These are phyloP conservation scores for Paraurostyla sp. DNA, from an alignment of 73 alveolate species.

Conservation along the genomic window DNA sequence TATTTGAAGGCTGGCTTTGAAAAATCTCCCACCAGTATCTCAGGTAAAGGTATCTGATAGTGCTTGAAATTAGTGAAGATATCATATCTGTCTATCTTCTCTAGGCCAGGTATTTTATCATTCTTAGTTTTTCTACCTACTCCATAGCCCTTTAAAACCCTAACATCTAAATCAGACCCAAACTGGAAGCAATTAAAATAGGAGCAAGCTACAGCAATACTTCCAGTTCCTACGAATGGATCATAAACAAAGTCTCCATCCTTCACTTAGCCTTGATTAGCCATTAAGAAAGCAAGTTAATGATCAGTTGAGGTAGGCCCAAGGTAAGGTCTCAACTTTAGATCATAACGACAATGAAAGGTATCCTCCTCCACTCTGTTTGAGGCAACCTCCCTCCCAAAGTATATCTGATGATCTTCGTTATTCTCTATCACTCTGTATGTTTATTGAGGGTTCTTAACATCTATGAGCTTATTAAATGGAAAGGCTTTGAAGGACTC, in stretches of 20 bases:
- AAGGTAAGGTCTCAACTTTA: slow-evolving; percentile 92
- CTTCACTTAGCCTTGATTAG: slow-evolving; percentile 93
- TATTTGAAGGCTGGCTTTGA: slow-evolving; percentile 47
- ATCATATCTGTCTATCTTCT: slow-evolving; percentile 76
- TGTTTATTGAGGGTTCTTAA: slow-evolving; percentile 89
- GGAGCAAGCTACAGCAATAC: slow-evolving; percentile 94
- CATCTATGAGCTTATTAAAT: slow-evolving; percentile 82
- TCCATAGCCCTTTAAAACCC: slow-evolving; percentile 98
- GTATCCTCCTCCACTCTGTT: slow-evolving; percentile 80
- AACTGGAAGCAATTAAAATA: slow-evolving; percentile 89
- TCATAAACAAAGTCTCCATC: slow-evolving; percentile 94
- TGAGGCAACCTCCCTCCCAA: slow-evolving; percentile 92
- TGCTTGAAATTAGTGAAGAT: slow-evolving; percentile 89
- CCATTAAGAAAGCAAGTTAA: slow-evolving; percentile 96
- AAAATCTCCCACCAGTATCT: slow-evolving; percentile 80
- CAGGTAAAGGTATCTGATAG: slow-evolving; percentile 88
- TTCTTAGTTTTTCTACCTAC: slow-evolving; percentile 93
- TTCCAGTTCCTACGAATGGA: slow-evolving; percentile 99
- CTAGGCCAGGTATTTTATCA: slow-evolving; percentile 79
- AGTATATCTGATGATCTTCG: slow-evolving; percentile 76
- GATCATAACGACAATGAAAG: slow-evolving; percentile 89
- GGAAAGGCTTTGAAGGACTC: slow-evolving; percentile 85
- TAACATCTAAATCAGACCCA: slow-evolving; percentile 98
- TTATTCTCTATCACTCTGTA: slow-evolving; percentile 80
- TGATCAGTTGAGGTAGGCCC: slow-evolving; percentile 99